Conservation (phyloP, 1,284 basidiomycete species). For the Mycena sp. region DNA sequence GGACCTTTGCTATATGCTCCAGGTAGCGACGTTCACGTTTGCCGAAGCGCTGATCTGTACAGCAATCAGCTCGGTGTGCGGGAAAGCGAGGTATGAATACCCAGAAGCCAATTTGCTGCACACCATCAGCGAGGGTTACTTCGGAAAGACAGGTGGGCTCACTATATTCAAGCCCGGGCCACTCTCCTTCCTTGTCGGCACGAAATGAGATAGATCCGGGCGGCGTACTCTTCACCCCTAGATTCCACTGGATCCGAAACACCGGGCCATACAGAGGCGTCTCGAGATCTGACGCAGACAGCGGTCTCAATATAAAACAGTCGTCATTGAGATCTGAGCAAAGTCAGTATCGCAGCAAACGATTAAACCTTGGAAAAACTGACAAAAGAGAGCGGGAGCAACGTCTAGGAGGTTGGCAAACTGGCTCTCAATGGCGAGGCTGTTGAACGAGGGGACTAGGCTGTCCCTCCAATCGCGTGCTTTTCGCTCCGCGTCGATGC, state of each 20-base stretch:
- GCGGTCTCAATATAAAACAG: slow-evolving; percentile 28
- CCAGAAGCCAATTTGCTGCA: slow-evolving; percentile 33
- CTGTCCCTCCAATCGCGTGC: slow-evolving; percentile 27
- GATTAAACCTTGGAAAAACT: neutral
- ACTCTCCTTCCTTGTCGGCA: slow-evolving; percentile 28
- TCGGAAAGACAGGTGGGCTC: neutral
- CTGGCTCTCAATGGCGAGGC: slow-evolving; percentile 30
- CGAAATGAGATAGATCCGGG: slow-evolving; percentile 3
- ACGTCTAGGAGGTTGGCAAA: slow-evolving; percentile 15
- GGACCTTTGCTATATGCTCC: slow-evolving; percentile 29
- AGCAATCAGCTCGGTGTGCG: neutral
- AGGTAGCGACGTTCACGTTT: slow-evolving; percentile 26
- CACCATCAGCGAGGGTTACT: neutral
- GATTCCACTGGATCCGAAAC: slow-evolving; percentile 31
- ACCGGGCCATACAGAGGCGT: slow-evolving; percentile 31
- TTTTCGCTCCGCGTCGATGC: neutral
- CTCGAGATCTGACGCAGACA: slow-evolving; percentile 26
- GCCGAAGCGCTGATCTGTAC: slow-evolving; percentile 29
- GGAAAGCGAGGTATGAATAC: neutral
- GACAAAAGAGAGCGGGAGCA: slow-evolving; percentile 26
- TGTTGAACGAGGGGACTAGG: slow-evolving; percentile 33
- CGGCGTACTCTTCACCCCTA: slow-evolving; percentile 18
- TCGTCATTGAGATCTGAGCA: slow-evolving; percentile 33
- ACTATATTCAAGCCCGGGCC: slow-evolving; percentile 26
- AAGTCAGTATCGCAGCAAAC: neutral